Evolutionary conservation across 2,329 filamentous ascomycete genomes (phyloP).

Genomic region (Arachnomyces sp.): DNA sequence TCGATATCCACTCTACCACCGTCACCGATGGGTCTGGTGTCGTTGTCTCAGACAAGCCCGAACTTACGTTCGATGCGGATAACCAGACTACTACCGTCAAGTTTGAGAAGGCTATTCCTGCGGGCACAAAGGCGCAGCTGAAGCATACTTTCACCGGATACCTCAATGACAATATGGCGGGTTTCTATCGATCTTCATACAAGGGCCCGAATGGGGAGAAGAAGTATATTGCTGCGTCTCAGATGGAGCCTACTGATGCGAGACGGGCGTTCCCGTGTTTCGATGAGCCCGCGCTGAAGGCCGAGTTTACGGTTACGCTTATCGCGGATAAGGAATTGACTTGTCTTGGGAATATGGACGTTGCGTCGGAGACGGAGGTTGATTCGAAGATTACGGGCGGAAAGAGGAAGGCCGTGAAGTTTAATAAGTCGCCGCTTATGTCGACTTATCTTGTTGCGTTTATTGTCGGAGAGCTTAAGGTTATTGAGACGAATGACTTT

Average conservation of each 20-base stretch:
- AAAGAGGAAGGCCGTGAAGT: constrained; percentile 77
- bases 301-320: constrained; percentile 82
- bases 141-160: constrained; percentile 69
- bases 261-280: constrained; percentile 92
- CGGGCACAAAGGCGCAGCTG: constrained; percentile 68
- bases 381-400: constrained; percentile 53
- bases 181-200: constrained; percentile 94
- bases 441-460: constrained; percentile 94
- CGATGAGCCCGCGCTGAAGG: constrained; percentile 90
- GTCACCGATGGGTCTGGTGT: constrained; percentile 52
- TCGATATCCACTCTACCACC: constrained; percentile 69
- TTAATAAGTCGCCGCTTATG: constrained; percentile 89
- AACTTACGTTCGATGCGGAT: constrained; percentile 65
- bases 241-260: constrained; percentile 95
- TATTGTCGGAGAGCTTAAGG: constrained; percentile 87
- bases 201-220: constrained; percentile 70
- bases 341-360: constrained; percentile 95
- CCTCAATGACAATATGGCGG: constrained; percentile 91
- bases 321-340: constrained; percentile 85
- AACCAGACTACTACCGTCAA: constrained; percentile 74
- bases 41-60: constrained; percentile 53
- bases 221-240: constrained; percentile 78
- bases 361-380: constrained; percentile 67
- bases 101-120: constrained; percentile 63
- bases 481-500: constrained; percentile 86